phyloP scores from a whole-genome alignment of 768 basidiomycete genomes.

The Psilocybe sp. region DNA sequence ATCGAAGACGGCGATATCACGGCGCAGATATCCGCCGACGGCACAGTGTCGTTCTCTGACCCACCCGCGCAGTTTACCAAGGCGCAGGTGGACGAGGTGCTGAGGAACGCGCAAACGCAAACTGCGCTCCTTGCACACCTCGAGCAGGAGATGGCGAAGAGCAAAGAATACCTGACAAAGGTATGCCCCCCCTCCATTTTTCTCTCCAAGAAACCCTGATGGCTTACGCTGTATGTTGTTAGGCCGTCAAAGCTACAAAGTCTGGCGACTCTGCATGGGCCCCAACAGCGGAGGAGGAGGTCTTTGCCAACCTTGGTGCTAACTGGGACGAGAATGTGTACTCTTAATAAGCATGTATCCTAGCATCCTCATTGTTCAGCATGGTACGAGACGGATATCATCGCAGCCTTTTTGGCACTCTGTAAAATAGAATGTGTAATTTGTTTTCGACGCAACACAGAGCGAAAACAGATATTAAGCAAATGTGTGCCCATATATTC shows the following conservation, averaged over 20 bases:
- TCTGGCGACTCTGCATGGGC: constrained; percentile 12
- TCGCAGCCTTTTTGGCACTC: too few relatives aligned
- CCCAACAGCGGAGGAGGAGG: constrained; percentile 15
- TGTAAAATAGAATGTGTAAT: too few relatives aligned
- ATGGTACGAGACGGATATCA: too few relatives aligned
- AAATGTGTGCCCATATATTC: too few relatives aligned
- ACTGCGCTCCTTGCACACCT: constrained; percentile 42
- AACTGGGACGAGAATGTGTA: constrained; percentile 19
- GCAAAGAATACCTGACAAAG: constrained; percentile 74
- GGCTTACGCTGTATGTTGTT: background rate
- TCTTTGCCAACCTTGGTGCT: constrained; percentile 15
- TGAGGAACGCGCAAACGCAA: constrained; percentile 56
- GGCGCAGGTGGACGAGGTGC: constrained; percentile 56
- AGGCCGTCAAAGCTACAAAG: constrained; percentile 10
- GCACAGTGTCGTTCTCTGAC: constrained; percentile 74
- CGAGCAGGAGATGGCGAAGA: constrained; percentile 56
- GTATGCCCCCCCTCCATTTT: constrained; percentile 26
- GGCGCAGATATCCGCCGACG: constrained; percentile 63
- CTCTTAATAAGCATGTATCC: constrained; percentile 7
- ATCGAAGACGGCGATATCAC: constrained; percentile 70
- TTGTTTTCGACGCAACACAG: too few relatives aligned
- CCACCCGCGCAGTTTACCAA: constrained; percentile 56
- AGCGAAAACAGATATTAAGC: too few relatives aligned
- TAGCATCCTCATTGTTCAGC: too few relatives aligned
- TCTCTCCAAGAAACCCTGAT: background rate